Base-by-base conservation (phyloP, 2,329 filamentous ascomycete genomes). In the Penicillium hordei region DNA sequence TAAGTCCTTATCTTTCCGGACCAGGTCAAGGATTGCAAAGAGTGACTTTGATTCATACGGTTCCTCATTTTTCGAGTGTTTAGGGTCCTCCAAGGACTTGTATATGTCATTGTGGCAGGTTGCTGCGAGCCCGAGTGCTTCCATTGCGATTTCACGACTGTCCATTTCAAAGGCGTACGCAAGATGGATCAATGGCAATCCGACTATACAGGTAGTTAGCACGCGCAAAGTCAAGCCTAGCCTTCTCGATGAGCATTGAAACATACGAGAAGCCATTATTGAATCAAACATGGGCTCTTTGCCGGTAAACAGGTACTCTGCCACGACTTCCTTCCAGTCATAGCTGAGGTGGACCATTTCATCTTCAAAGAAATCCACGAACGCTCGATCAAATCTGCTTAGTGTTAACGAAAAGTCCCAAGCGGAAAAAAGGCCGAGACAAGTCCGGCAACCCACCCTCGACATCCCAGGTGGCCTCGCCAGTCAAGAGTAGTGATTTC, bases 291-390 rank as follows among this genome's bases (percentile, higher is more conserved):
- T 76, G 5, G 93, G 93, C 70, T 89, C 81, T 50, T 90, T 83
- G 27, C 69, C 74, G 0, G 70, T 65, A 62, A 93, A 90, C 45
- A 99, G 75, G 70, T 89, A 97, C 60, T 93, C 84, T 3, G 86
- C 78, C 9, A 95, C 79, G 3, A 96, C 85, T 52, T 82, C 80
- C 70, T 89, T 90, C 91, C 94, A 97, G 70, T 96, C 85, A 72
- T 97, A 97, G 36, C 86, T 81, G 67, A 87, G 84, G 19, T 79
- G 78, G 3, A 90, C 92, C 31, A 97, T 80, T 68, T 91, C 86
- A 72, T 99, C 94, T 73, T 99, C 94, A 70, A 96, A 97, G 72
- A 94, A 97, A 72, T 99, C 93, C 55, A 99, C 81, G 70, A 88
- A 99, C 0, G 92, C 93, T 59, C 93, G 85, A 75, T 99, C 91